phyloP scores from a whole-genome alignment of 495 filamentous ascomycete species.

The Penicillium herquei region DNA sequence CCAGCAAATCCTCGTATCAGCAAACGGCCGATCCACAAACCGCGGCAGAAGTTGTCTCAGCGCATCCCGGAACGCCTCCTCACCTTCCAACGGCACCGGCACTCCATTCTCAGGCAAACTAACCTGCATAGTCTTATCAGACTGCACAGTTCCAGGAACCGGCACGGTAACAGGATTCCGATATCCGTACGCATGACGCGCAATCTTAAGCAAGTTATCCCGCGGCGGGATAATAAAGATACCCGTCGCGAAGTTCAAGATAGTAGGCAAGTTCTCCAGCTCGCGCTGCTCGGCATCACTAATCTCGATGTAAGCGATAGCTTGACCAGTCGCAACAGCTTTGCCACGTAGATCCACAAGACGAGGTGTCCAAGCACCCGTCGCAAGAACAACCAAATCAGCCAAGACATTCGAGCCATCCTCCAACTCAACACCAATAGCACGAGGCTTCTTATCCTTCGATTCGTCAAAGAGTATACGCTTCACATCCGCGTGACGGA shows the following conservation, averaged over 20 bases:
- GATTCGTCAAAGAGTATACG: slow-evolving; percentile 29
- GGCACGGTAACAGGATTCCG: slow-evolving; percentile 58
- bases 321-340: slow-evolving; percentile 75
- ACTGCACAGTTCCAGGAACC: slow-evolving; percentile 24
- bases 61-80: slow-evolving; percentile 57
- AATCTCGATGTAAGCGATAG: slow-evolving; percentile 71
- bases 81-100: slow-evolving; percentile 58
- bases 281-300: slow-evolving; percentile 63
- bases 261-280: slow-evolving; percentile 65
- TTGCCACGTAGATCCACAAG: slow-evolving; percentile 78
- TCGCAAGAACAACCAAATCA: slow-evolving; percentile 74
- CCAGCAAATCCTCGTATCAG: slow-evolving; percentile 77
- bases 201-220: slow-evolving; percentile 73
- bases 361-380: slow-evolving; percentile 78
- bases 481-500: slow-evolving; percentile 61
- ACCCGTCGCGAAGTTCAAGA: slow-evolving; percentile 77
- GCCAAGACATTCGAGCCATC: slow-evolving; percentile 57
- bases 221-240: slow-evolving; percentile 81
- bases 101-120: slow-evolving; percentile 38
- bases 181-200: slow-evolving; percentile 81
- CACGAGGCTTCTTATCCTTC: slow-evolving; percentile 33
- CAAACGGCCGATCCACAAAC: slow-evolving; percentile 63
- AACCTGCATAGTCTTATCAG: slow-evolving; percentile 33
- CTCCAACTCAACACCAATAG: slow-evolving; percentile 50
- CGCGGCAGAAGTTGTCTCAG: slow-evolving; percentile 61